These are phyloP conservation scores for Calonectria pteridis DNA, from an alignment of 2,329 filamentous ascomycete species.

Conservation along the genomic window DNA sequence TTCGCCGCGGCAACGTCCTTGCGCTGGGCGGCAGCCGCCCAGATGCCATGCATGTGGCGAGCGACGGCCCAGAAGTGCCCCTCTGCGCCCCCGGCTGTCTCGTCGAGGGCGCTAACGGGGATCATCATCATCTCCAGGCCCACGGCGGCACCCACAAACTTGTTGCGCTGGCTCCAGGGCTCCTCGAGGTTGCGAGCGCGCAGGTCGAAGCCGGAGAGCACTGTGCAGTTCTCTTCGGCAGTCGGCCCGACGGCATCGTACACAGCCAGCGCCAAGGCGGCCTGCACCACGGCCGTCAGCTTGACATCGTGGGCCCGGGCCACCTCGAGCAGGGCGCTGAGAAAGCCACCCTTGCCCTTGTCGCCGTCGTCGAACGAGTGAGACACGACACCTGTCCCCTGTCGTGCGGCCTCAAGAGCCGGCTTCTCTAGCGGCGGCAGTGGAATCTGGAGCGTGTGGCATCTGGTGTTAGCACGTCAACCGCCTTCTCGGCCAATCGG, in stretches of 20 bases:
- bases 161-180: conserved; percentile 19
- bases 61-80: conserved; percentile 17
- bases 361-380: background rate
- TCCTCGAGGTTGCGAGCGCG: conserved; percentile 12
- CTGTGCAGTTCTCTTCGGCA: background rate
- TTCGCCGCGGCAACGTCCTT: conserved; percentile 18
- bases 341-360: no score
- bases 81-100: background rate
- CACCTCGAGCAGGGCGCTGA: background rate
- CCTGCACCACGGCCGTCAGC: conserved; percentile 11
- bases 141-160: conserved; percentile 15
- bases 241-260: conserved; percentile 6
- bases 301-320: conserved; percentile 13
- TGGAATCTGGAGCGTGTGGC: background rate
- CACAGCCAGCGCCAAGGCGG: background rate
- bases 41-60: conserved; percentile 11
- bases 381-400: background rate
- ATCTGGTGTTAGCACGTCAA: conserved; percentile 1
- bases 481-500: background rate
- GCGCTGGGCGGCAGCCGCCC: conserved; percentile 10
- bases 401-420: background rate
- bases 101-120: background rate
- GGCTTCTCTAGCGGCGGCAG: conserved; percentile 12
- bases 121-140: conserved; percentile 21
- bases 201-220: conserved; percentile 17